Conservation (phyloP, 768 basidiomycete species). For the Termitomyces sp. region DNA sequence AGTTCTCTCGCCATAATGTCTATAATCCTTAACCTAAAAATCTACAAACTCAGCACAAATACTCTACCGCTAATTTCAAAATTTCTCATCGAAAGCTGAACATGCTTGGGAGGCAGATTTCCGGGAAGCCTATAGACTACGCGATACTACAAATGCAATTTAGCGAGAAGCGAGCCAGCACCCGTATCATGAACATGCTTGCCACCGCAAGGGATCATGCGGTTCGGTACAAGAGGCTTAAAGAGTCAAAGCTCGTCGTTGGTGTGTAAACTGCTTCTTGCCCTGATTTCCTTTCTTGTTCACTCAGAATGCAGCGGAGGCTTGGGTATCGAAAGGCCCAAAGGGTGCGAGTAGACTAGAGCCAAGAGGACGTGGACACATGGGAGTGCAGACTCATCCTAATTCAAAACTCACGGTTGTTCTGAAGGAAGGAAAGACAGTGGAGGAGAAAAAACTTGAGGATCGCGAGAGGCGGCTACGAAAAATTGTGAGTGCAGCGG, state of each 20-base stretch:
- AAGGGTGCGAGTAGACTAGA: slow-evolving; percentile 63
- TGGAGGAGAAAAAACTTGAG: slow-evolving; percentile 59
- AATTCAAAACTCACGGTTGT: slow-evolving; percentile 72
- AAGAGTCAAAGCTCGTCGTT: slow-evolving; percentile 70
- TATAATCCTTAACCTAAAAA: background rate
- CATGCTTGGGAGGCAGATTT: slow-evolving; percentile 79
- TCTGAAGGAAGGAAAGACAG: slow-evolving; percentile 76
- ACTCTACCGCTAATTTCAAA: slow-evolving; percentile 89
- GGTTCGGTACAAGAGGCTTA: slow-evolving; percentile 66
- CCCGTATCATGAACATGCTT: slow-evolving; percentile 84
- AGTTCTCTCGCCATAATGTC: slow-evolving; percentile 1
- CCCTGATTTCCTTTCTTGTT: background rate
- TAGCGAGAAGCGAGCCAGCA: slow-evolving; percentile 86
- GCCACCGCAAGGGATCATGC: slow-evolving; percentile 86
- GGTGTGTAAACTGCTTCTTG: slow-evolving; percentile 46
- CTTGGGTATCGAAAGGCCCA: slow-evolving; percentile 90
- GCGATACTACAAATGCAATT: slow-evolving; percentile 98
- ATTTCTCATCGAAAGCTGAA: slow-evolving; percentile 93
- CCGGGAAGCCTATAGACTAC: slow-evolving; percentile 88
- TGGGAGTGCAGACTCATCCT: slow-evolving; percentile 72
- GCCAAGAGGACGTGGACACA: slow-evolving; percentile 77
- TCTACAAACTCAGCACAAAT: slow-evolving; percentile 65
- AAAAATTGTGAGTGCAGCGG: slow-evolving; percentile 74
- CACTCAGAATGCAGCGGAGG: slow-evolving; percentile 54
- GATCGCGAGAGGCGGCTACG: slow-evolving; percentile 64